A percentile compares a stretch with the other conserved stretches of the same genome.
Conservation (phyloP, 352 stramenopile genomes). For the Thalassiosira sp. region DNA sequence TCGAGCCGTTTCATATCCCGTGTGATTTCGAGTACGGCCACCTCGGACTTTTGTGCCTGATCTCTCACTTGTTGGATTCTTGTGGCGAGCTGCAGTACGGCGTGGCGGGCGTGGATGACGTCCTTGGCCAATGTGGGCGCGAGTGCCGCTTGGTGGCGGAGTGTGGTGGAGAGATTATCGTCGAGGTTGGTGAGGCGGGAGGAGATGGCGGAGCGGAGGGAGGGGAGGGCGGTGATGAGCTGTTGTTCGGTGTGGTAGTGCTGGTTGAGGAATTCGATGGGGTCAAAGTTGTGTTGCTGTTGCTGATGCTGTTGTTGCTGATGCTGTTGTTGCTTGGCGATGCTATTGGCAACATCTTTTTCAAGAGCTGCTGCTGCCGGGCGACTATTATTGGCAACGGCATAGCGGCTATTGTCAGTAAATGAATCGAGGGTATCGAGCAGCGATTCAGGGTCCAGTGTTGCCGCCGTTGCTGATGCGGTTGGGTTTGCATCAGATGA, state of each 20-base stretch:
- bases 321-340: neutral
- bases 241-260: constrained; percentile 73
- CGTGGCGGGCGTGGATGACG: constrained; percentile 78
- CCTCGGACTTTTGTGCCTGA: constrained; percentile 93
- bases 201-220: constrained; percentile 65
- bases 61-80: constrained; percentile 92
- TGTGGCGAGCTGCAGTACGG: constrained; percentile 88
- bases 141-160: constrained; percentile 72
- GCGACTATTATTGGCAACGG: neutral
- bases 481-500: too few relatives aligned
- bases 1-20: constrained; percentile 98
- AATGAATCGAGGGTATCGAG: constrained; percentile 11
- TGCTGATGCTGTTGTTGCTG: constrained; percentile 6
- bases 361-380: neutral
- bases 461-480: neutral
- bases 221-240: constrained; percentile 62
- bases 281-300: constrained; percentile 54
- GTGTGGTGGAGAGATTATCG: constrained; percentile 66
- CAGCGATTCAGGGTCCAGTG: constrained; percentile 19
- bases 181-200: constrained; percentile 69
- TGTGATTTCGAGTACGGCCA: constrained; percentile 97
- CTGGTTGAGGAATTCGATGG: constrained; percentile 79
- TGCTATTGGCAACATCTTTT: neutral
- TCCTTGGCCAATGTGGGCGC: constrained; percentile 55
- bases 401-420: neutral